A percentile compares a stretch with the other conserved stretches of the same genome.
These are phyloP conservation scores for Cubamyces lactineus DNA, from an alignment of 768 basidiomycete genomes.

Conservation along the genomic window DNA sequence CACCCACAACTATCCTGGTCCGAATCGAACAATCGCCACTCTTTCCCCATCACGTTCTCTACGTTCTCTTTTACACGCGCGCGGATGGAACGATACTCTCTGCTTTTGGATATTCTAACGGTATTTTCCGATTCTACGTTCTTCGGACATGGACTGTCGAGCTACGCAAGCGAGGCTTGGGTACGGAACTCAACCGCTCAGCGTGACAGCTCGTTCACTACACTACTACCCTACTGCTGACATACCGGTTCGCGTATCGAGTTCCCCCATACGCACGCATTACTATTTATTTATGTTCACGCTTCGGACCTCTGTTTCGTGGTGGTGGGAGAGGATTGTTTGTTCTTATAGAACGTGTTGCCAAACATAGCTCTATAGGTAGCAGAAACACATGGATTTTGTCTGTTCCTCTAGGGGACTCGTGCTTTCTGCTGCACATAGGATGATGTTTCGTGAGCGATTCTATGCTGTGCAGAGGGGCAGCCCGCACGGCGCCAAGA, in stretches of 20 bases:
- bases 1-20: not conserved
- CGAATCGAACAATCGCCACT: constrained; percentile 18
- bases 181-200: constrained; percentile 16
- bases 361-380: constrained; percentile 6
- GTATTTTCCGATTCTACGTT: constrained; percentile 3
- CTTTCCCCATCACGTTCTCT: constrained; percentile 23
- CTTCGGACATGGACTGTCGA: constrained; percentile 12
- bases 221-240: constrained; percentile 12
- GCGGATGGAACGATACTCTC: constrained; percentile 1
- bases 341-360: constrained; percentile 16
- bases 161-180: constrained; percentile 8
- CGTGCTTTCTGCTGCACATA: not conserved
- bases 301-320: constrained; percentile 8
- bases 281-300: constrained; percentile 15
- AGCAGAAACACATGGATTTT: not conserved
- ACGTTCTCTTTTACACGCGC: not conserved
- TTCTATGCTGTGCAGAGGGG: too few relatives aligned
- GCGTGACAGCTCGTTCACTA: constrained; percentile 8
- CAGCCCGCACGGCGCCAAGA: too few relatives aligned
- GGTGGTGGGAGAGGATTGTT: constrained; percentile 12
- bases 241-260: constrained; percentile 11
- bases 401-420: not conserved
- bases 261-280: not conserved
- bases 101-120: constrained; percentile 5
- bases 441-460: too few relatives aligned